Conservation (phyloP, 805 yeast genomes). For the Saccharomycopsis lassenensis region DNA sequence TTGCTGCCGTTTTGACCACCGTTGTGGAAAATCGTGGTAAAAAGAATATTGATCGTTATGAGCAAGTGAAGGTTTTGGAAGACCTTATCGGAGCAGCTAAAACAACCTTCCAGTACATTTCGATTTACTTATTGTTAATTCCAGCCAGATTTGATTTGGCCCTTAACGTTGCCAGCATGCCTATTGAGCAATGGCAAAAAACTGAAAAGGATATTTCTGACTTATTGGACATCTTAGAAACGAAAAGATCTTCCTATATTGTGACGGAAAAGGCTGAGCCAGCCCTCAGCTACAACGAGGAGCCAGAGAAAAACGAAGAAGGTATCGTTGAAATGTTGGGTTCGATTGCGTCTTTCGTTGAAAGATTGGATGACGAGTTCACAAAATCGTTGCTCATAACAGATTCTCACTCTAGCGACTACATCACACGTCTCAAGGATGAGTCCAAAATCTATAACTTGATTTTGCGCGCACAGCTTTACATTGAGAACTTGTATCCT, state of each 20-base stretch:
- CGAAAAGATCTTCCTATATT: slow-evolving; percentile 43
- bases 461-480: slow-evolving; percentile 76
- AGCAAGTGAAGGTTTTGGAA: slow-evolving; percentile 67
- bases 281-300: slow-evolving; percentile 64
- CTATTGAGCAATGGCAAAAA: slow-evolving; percentile 69
- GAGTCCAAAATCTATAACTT: slow-evolving; percentile 67
- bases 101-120: slow-evolving; percentile 63
- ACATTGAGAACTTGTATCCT: slow-evolving; percentile 52
- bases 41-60: slow-evolving; percentile 76
- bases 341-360: slow-evolving; percentile 75
- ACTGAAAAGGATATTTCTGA: slow-evolving; percentile 51
- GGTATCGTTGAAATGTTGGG: slow-evolving; percentile 76
- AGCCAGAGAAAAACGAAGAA: slow-evolving; percentile 48
- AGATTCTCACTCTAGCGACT: slow-evolving; percentile 94
- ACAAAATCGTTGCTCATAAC: slow-evolving; percentile 75
- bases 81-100: slow-evolving; percentile 37
- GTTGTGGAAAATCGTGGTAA: slow-evolving; percentile 90
- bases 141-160: slow-evolving; percentile 82
- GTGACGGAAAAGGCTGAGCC: slow-evolving; percentile 65
- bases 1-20: slow-evolving; percentile 62
- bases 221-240: slow-evolving; percentile 61
- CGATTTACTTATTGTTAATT: slow-evolving; percentile 68
- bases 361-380: slow-evolving; percentile 91
- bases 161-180: slow-evolving; percentile 57
- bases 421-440: slow-evolving; percentile 80